Evolutionary conservation across 106 monocot genomes (phyloP).

Genomic region (Gastrodia elata): DNA sequence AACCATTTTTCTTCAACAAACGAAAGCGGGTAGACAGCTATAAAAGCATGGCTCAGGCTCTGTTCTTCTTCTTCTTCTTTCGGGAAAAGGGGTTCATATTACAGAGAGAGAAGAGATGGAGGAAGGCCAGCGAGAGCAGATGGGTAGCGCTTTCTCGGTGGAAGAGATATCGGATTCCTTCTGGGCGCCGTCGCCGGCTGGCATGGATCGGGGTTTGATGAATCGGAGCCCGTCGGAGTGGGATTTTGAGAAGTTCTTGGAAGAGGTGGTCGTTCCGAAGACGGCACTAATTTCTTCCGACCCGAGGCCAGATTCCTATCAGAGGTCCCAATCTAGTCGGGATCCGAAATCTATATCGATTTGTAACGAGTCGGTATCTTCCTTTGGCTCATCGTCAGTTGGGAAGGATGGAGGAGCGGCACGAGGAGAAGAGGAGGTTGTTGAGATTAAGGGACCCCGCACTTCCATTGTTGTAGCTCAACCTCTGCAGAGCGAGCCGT

Average conservation of each 20-base stretch:
- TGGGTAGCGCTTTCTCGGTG: constrained; percentile 54
- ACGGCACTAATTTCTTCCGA: background rate
- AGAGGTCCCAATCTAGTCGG: background rate
- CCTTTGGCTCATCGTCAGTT: constrained; percentile 6
- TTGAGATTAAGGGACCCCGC: constrained; percentile 29
- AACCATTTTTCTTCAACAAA: background rate
- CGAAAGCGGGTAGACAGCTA: too few relatives aligned
- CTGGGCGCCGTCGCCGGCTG: constrained; percentile 23
- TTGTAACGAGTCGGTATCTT: constrained; percentile 4
- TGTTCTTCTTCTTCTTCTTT: background rate
- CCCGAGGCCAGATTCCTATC: background rate
- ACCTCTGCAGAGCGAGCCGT: constrained; percentile 2
- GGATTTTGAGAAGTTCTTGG: constrained; percentile 54
- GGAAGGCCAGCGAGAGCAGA: constrained; percentile 4
- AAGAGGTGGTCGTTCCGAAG: constrained; percentile 19
- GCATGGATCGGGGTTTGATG: constrained; percentile 9
- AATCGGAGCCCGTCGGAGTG: constrained; percentile 51
- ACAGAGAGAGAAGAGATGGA: background rate
- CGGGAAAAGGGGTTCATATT: background rate
- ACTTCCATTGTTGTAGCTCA: constrained; percentile 3
- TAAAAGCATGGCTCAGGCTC: background rate
- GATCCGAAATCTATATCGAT: constrained; percentile 4
- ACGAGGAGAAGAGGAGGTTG: constrained; percentile 29
- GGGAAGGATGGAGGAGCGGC: constrained; percentile 12
- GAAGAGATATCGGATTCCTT: constrained; percentile 43